phyloP scores from a whole-genome alignment of 1,284 basidiomycete species.

The Irpex lacteus region DNA sequence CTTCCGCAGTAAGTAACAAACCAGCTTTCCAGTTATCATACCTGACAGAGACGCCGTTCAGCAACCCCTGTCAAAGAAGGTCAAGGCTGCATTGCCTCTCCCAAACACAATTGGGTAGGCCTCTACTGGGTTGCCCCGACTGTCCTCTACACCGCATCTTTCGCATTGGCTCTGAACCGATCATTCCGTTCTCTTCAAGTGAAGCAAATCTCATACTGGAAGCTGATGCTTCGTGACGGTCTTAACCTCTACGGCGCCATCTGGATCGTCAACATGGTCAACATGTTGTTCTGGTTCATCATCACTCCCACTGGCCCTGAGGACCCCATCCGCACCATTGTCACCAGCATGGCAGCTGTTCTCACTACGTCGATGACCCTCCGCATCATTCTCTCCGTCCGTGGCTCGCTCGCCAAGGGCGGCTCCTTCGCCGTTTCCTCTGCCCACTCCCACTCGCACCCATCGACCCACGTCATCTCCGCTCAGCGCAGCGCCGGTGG shows the following conservation, averaged over 20 bases:
- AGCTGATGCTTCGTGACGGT: slow-evolving; percentile 82
- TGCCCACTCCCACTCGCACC: slow-evolving; percentile 19
- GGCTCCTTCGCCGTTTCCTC: slow-evolving; percentile 57
- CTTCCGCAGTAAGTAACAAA: slow-evolving; percentile 53
- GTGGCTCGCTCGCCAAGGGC: slow-evolving; percentile 64
- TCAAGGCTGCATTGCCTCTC: slow-evolving; percentile 82
- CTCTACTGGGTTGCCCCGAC: slow-evolving; percentile 80
- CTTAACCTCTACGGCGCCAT: slow-evolving; percentile 79
- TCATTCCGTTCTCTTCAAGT: slow-evolving; percentile 58
- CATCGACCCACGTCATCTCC: slow-evolving; percentile 47
- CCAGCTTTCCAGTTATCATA: not conserved
- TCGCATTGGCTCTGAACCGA: slow-evolving; percentile 60
- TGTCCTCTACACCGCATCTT: slow-evolving; percentile 63
- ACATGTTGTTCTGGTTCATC: slow-evolving; percentile 81
- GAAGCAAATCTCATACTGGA: slow-evolving; percentile 67
- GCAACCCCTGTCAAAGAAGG: slow-evolving; percentile 66
- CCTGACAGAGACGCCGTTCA: slow-evolving; percentile 22
- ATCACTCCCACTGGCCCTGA: slow-evolving; percentile 54
- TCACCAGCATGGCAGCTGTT: slow-evolving; percentile 77
- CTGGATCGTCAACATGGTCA: slow-evolving; percentile 73
- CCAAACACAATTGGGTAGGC: slow-evolving; percentile 73
- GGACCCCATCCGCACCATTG: slow-evolving; percentile 77
- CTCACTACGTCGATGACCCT: slow-evolving; percentile 82
- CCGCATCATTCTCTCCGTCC: slow-evolving; percentile 76
- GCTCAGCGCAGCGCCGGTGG: slow-evolving; percentile 29